Conservation (phyloP, 2,329 filamentous ascomycete species). For the Lecanicillium sp. region DNA sequence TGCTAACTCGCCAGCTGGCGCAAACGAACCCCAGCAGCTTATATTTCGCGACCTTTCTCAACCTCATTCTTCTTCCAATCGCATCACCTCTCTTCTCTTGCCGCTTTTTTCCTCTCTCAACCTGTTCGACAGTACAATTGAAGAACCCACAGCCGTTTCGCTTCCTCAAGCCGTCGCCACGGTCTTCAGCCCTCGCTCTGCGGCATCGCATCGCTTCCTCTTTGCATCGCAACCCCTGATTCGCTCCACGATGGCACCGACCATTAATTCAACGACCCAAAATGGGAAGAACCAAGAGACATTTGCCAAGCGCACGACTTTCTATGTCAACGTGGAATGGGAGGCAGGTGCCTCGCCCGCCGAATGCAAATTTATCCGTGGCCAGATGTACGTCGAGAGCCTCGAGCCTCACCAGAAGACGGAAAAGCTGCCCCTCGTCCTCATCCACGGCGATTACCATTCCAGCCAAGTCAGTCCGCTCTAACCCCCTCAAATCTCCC, state of each 20-base stretch:
- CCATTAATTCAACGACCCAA: neutral
- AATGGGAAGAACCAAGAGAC: neutral
- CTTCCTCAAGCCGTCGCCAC: no score
- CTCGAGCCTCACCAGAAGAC: conserved; percentile 19
- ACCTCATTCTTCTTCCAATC: no score
- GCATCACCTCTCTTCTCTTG: no score
- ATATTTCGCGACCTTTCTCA: no score
- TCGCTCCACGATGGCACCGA: neutral
- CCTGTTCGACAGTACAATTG: no score
- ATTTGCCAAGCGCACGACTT: conserved; percentile 14
- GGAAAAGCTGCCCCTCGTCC: conserved; percentile 23
- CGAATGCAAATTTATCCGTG: conserved; percentile 18
- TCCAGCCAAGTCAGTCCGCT: conserved; percentile 25
- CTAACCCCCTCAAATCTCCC: neutral
- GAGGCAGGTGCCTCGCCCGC: conserved; percentile 13
- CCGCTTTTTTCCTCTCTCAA: no score
- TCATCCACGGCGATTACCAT: conserved; percentile 33
- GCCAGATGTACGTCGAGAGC: conserved; percentile 32
- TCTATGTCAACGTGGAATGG: conserved; percentile 24
- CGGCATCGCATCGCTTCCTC: no score
- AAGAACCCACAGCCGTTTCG: no score
- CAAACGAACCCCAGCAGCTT: neutral
- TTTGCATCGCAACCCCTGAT: no score
- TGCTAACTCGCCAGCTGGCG: neutral
- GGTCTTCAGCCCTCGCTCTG: no score